Percentiles rank a stretch among this genome's conserved stretches.
phyloP scores from a whole-genome alignment of 208 protist genomes.

The Crithidia brevicula region DNA sequence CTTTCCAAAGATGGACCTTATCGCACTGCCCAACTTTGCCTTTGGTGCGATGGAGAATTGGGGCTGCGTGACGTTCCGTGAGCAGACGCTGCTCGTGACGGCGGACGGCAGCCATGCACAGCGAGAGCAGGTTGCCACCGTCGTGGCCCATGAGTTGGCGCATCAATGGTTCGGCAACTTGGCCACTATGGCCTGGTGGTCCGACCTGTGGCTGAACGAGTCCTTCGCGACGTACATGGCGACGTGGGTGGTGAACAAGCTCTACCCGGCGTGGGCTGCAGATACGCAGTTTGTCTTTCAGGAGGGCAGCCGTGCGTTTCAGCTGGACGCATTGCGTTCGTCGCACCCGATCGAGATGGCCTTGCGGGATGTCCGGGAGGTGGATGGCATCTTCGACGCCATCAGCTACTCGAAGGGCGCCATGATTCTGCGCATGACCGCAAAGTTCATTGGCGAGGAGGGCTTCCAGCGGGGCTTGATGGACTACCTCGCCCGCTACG shows the following conservation, averaged over 20 bases:
- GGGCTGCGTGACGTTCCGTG: conserved; percentile 96
- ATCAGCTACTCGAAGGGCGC: conserved; percentile 93
- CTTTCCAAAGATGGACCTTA: conserved; percentile 95
- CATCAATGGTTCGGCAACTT: conserved; percentile 99
- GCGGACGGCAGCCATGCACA: conserved; percentile 48
- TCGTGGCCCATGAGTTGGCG: conserved; percentile 94
- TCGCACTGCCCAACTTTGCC: conserved; percentile 95
- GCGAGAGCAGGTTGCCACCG: conserved; percentile 65
- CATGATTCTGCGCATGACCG: conserved; percentile 88
- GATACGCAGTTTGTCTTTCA: conserved; percentile 77
- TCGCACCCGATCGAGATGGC: conserved; percentile 94
- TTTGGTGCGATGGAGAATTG: conserved; percentile 99
- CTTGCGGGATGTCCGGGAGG: conserved; percentile 81
- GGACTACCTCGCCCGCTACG: conserved; percentile 82
- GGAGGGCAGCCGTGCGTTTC: conserved; percentile 69
- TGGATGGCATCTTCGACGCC: conserved; percentile 94
- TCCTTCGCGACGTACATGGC: conserved; percentile 94
- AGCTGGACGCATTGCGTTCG: conserved; percentile 79
- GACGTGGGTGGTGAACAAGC: conserved; percentile 68
- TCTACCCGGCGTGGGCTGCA: conserved; percentile 85
- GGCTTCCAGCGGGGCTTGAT: conserved; percentile 79
- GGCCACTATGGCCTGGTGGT: conserved; percentile 98
- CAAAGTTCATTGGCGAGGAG: conserved; percentile 80
- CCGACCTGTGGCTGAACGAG: conserved; percentile 98
- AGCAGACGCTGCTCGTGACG: conserved; percentile 79